These are phyloP conservation scores for Apiotrichum akiyoshidainum DNA, from an alignment of 1,284 basidiomycete genomes.

Conservation along the genomic window DNA sequence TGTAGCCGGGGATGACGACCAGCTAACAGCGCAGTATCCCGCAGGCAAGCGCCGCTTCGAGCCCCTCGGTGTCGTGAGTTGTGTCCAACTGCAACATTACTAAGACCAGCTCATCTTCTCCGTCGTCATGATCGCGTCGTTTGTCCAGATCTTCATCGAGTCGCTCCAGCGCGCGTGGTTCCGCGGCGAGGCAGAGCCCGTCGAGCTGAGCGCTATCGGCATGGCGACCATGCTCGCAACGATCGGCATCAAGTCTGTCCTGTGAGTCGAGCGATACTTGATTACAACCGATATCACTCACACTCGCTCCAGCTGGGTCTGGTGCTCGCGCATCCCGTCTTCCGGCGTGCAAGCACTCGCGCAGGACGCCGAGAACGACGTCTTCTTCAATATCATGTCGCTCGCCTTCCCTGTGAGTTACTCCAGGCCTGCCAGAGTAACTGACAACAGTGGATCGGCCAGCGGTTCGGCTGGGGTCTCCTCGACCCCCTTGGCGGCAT, in stretches of 20 bases:
- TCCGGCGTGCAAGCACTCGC: conserved; percentile 51
- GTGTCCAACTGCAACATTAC: conserved; percentile 30
- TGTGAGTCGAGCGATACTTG: conserved; percentile 38
- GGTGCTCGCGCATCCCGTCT: conserved; percentile 48
- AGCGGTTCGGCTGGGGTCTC: conserved; percentile 37
- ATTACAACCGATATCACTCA: no score
- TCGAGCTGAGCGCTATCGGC: conserved; percentile 46
- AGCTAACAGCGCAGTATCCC: conserved; percentile 45
- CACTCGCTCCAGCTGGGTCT: conserved; percentile 38
- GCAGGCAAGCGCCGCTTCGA: conserved; percentile 56
- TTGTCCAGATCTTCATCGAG: conserved; percentile 54
- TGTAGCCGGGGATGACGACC: no score
- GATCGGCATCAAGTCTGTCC: conserved; percentile 55
- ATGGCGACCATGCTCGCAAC: conserved; percentile 56
- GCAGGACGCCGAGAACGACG: conserved; percentile 57
- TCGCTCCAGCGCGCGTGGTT: conserved; percentile 49
- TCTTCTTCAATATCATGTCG: conserved; percentile 57
- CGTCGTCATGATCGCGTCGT: conserved; percentile 59
- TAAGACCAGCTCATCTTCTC: conserved; percentile 52
- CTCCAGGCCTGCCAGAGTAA: conserved; percentile 20
- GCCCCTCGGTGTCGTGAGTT: conserved; percentile 50
- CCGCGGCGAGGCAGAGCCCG: conserved; percentile 32
- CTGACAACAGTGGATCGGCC: conserved; percentile 43
- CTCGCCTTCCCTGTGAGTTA: conserved; percentile 55
- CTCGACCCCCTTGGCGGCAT: conserved; percentile 55